Conservation (phyloP, 768 basidiomycete genomes). For the Tulasnella sp. region DNA sequence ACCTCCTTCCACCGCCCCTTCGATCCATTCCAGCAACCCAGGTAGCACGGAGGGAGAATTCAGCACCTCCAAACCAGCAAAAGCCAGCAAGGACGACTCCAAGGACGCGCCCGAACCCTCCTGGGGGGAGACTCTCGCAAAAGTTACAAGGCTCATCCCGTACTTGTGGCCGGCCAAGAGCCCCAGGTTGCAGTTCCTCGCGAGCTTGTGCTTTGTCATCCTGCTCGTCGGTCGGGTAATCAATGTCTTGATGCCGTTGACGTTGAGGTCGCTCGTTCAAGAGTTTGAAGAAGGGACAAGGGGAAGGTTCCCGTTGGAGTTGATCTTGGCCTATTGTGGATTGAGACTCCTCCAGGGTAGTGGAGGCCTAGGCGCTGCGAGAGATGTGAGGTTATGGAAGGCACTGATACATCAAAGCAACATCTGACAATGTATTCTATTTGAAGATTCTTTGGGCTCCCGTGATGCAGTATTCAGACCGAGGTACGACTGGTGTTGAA, state of each 20-base stretch:
- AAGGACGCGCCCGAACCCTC: constrained; percentile 38
- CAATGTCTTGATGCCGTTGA: constrained; percentile 58
- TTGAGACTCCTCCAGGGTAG: constrained; percentile 65
- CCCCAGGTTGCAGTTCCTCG: constrained; percentile 53
- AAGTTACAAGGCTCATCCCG: constrained; percentile 56
- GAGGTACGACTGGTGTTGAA: constrained; percentile 32
- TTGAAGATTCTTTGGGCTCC: constrained; percentile 65
- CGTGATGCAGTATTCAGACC: constrained; percentile 80
- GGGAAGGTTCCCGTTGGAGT: constrained; percentile 47
- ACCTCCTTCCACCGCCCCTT: constrained; percentile 24
- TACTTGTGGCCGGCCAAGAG: constrained; percentile 77
- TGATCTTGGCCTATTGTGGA: constrained; percentile 54
- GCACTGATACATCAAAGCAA: constrained; percentile 14
- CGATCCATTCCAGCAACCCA: constrained; percentile 22
- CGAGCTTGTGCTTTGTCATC: constrained; percentile 48
- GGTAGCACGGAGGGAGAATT: constrained; percentile 32
- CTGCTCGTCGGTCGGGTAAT: constrained; percentile 66
- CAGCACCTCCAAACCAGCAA: constrained; percentile 24
- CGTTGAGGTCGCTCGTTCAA: constrained; percentile 53
- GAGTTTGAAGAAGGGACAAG: constrained; percentile 36
- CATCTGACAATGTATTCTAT: background rate
- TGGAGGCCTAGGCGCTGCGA: constrained; percentile 62
- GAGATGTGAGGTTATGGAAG: constrained; percentile 31
- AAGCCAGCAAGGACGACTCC: constrained; percentile 18
- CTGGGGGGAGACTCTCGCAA: constrained; percentile 56